A percentile compares a stretch with the other conserved stretches of the same genome.
Conservation (phyloP, 2,329 filamentous ascomycete species). For the Ophiosphaerella herpotricha region DNA sequence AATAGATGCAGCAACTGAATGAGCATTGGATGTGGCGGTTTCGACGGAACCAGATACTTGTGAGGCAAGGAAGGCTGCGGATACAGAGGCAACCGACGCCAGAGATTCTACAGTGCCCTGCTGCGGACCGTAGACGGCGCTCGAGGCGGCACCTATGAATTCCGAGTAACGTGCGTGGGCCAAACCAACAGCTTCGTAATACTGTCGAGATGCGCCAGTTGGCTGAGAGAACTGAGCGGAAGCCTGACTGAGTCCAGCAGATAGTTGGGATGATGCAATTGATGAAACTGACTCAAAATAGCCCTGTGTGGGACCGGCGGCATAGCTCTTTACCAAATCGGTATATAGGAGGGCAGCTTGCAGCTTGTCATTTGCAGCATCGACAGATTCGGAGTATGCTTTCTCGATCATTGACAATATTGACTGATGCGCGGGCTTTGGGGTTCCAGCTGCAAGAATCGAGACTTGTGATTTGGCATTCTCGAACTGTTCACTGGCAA, state of each 20-base stretch:
- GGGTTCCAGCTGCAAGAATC: slow-evolving; percentile 68
- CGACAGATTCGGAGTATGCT: slow-evolving; percentile 69
- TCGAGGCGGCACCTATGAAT: slow-evolving; percentile 73
- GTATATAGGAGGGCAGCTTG: slow-evolving; percentile 58
- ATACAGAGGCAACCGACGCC: slow-evolving; percentile 46
- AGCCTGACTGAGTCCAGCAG: slow-evolving; percentile 71
- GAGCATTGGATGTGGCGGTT: slow-evolving; percentile 19
- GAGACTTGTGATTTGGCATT: slow-evolving; percentile 71
- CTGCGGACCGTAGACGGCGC: slow-evolving; percentile 63
- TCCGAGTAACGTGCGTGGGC: slow-evolving; percentile 80
- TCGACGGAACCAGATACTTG: slow-evolving; percentile 17
- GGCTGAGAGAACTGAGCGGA: slow-evolving; percentile 72
- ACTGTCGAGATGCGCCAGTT: slow-evolving; percentile 67
- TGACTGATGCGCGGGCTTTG: slow-evolving; percentile 70
- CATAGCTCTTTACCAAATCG: slow-evolving; percentile 46
- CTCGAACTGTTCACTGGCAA: slow-evolving; percentile 68
- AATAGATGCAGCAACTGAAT: slow-evolving; percentile 49
- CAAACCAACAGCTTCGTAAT: slow-evolving; percentile 77
- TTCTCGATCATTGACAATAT: slow-evolving; percentile 70
- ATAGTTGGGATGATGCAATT: slow-evolving; percentile 71
- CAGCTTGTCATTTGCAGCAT: slow-evolving; percentile 64
- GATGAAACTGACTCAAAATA: slow-evolving; percentile 64
- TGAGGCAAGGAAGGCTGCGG: slow-evolving; percentile 58
- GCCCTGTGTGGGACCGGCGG: slow-evolving; percentile 50
- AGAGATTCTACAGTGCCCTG: slow-evolving; percentile 42